Evolutionary conservation across 2,329 filamentous ascomycete species (phyloP).

Genomic region (Apiospora marii): DNA sequence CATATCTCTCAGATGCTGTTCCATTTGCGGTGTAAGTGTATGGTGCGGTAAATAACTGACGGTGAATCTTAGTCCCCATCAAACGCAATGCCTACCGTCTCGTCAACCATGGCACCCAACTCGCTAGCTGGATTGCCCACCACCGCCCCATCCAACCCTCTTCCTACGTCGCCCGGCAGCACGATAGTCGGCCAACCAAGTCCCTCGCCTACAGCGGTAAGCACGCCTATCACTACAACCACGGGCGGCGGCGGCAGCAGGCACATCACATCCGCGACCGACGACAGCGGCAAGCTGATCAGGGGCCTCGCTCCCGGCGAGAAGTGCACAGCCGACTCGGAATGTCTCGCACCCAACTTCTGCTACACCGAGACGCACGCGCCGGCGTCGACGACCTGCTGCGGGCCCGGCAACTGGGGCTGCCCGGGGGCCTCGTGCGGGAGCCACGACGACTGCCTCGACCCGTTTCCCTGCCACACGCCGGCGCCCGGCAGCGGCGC

Average conservation of each 20-base stretch:
- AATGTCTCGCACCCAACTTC: slow-evolving; percentile 13
- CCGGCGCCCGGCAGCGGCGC: background rate
- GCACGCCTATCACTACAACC: background rate
- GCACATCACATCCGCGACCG: background rate
- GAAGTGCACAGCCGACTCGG: slow-evolving; percentile 7
- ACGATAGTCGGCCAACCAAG: background rate
- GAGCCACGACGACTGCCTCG: background rate
- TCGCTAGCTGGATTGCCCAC: no score
- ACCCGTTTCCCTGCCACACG: background rate
- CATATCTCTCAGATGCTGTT: no score
- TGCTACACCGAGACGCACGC: slow-evolving; percentile 8
- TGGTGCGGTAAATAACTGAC: no score
- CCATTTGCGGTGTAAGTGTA: no score
- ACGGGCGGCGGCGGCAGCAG: background rate
- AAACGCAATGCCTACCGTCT: background rate
- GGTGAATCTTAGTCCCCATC: background rate
- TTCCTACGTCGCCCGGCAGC: background rate
- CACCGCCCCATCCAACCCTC: no score
- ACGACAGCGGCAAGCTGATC: background rate
- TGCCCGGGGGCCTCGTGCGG: background rate
- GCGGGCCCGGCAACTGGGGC: background rate
- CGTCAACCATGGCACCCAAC: background rate
- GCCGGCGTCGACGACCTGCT: slow-evolving; percentile 3
- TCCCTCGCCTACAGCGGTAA: background rate
- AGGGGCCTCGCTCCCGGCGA: slow-evolving; percentile 11